Conservation (phyloP, 192 early-diverging fungal species). For the Mortierella claussenii region DNA sequence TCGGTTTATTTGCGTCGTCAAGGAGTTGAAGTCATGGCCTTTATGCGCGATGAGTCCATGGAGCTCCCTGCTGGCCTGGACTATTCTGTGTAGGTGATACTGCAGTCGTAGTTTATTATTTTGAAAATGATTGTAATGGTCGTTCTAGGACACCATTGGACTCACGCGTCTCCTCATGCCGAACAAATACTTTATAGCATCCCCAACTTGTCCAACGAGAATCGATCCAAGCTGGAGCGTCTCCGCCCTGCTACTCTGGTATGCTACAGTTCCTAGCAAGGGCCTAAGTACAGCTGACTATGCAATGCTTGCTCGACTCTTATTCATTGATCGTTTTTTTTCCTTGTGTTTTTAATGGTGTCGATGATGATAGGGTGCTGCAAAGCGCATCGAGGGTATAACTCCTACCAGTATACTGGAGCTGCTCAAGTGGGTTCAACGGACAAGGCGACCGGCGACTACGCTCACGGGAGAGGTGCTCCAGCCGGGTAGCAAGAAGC, state of each 20-base stretch:
- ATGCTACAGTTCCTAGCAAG: constrained; percentile 1
- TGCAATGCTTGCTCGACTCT: not conserved
- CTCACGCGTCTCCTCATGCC: not conserved
- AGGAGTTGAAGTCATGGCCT: constrained; percentile 65
- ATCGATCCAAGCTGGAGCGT: constrained; percentile 61
- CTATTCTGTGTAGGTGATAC: constrained; percentile 60
- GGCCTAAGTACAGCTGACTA: too few species aligned
- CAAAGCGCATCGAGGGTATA: constrained; percentile 83
- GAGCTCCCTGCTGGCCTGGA: constrained; percentile 71
- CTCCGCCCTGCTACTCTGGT: constrained; percentile 67
- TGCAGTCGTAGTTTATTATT: not conserved
- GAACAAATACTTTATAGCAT: constrained; percentile 43
- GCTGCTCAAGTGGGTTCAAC: constrained; percentile 69
- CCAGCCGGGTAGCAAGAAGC: constrained; percentile 26
- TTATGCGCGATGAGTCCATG: constrained; percentile 75
- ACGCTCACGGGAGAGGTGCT: constrained; percentile 26
- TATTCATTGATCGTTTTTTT: too few species aligned
- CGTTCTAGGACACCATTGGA: not conserved
- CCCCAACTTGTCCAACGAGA: constrained; percentile 65
- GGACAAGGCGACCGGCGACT: constrained; percentile 31
- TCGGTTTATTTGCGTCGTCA: constrained; percentile 74
- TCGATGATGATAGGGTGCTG: constrained; percentile 64
- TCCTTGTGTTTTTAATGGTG: not conserved
- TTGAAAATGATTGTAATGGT: not conserved
- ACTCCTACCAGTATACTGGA: constrained; percentile 80